Percentiles rank a stretch among this genome's conserved stretches.
Conservation (phyloP, 805 yeast species). For the Hanseniaspora nectarophila region DNA sequence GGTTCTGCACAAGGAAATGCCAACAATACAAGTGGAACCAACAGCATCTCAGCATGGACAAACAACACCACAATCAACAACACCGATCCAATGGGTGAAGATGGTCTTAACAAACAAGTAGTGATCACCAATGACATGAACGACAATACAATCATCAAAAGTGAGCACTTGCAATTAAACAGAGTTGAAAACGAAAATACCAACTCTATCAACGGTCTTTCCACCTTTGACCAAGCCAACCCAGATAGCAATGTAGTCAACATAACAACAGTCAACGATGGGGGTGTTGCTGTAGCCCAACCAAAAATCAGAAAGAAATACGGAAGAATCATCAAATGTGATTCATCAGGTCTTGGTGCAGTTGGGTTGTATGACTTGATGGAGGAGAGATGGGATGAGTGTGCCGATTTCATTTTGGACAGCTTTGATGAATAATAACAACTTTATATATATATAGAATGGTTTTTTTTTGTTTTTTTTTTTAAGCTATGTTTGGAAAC, state of each 20-base stretch:
- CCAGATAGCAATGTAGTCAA: neutral
- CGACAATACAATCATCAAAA: neutral
- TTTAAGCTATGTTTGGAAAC: neutral
- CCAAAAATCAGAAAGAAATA: conserved; percentile 72
- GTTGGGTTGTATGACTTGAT: conserved; percentile 69
- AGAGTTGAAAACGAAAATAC: neutral
- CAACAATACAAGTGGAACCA: neutral
- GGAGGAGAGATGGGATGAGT: conserved; percentile 74
- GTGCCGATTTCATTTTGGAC: conserved; percentile 70
- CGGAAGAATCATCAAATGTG: conserved; percentile 75
- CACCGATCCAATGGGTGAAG: neutral
- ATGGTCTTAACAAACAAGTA: neutral
- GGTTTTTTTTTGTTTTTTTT: too few species aligned
- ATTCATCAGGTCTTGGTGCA: conserved; percentile 23
- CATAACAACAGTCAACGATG: neutral
- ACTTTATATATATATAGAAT: conserved; percentile 2
- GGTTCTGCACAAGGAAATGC: neutral
- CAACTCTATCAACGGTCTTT: conserved; percentile 4
- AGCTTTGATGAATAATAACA: conserved; percentile 46
- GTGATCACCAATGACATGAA: neutral
- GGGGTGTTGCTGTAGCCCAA: neutral
- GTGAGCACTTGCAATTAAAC: conserved; percentile 4
- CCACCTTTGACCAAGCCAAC: conserved; percentile 1
- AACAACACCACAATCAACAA: neutral
- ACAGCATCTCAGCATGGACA: neutral